Evolutionary conservation across 1,139 yeast genomes (phyloP).

Genomic region (Debaryomyces sp.): DNA sequence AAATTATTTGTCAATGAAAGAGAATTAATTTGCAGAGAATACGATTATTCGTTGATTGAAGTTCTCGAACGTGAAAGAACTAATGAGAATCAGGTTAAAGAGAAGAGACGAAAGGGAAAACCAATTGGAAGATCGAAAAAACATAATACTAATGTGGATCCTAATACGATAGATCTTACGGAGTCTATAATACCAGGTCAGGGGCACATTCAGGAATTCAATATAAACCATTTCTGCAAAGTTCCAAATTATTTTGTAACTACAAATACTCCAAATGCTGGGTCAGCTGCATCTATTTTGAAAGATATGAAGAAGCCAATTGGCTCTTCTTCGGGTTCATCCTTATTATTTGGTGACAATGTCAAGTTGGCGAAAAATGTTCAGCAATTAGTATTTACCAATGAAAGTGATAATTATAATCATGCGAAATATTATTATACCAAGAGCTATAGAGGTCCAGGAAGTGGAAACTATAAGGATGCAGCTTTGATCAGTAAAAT

Average conservation of each 20-base stretch:
- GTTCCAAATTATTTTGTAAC: slow-evolving; percentile 48
- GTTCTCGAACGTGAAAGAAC: slow-evolving; percentile 18
- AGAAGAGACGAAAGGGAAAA: slow-evolving; percentile 22
- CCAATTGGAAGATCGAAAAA: slow-evolving; percentile 37
- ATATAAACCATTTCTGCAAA: slow-evolving; percentile 43
- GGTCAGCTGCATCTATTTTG: slow-evolving; percentile 10
- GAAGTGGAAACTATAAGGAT: slow-evolving; percentile 51
- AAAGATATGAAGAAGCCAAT: slow-evolving; percentile 18
- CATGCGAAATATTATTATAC: slow-evolving; percentile 44
- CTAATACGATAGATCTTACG: slow-evolving; percentile 41
- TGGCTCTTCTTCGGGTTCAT: slow-evolving; percentile 23
- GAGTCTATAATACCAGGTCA: slow-evolving; percentile 50
- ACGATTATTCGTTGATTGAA: slow-evolving; percentile 27
- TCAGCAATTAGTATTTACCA: slow-evolving; percentile 38
- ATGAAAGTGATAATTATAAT: slow-evolving; percentile 38
- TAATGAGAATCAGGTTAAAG: slow-evolving; percentile 5
- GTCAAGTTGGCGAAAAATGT: slow-evolving; percentile 36
- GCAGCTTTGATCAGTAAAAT: slow-evolving; percentile 46
- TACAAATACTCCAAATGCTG: slow-evolving; percentile 19
- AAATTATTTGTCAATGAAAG: slow-evolving; percentile 35
- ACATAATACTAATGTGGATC: slow-evolving; percentile 38
- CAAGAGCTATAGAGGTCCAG: slow-evolving; percentile 48
- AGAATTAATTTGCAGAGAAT: slow-evolving; percentile 31
- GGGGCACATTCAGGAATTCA: slow-evolving; percentile 49
- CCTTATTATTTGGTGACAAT: slow-evolving; percentile 27